These are phyloP conservation scores for Chrysanthemum seticuspe DNA, from an alignment of 129 eudicot genomes.

Conservation along the genomic window DNA sequence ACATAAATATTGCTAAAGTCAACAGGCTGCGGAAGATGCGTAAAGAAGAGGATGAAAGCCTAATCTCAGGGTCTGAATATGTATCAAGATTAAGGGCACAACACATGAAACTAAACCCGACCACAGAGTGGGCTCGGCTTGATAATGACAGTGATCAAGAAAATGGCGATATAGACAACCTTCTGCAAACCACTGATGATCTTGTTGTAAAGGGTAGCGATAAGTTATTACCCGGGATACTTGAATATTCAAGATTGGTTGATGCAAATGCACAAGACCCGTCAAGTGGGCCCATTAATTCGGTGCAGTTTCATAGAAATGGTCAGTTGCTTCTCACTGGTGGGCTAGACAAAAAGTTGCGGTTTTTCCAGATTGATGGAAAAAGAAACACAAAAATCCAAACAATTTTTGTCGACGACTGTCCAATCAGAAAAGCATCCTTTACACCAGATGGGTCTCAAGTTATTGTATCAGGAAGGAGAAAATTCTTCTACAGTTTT, in stretches of 20 bases:
- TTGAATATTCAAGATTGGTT: constrained; percentile 73
- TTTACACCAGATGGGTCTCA: constrained; percentile 91
- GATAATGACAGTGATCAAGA: constrained; percentile 57
- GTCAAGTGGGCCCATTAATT: constrained; percentile 56
- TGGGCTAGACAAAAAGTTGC: constrained; percentile 69
- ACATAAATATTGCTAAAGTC: constrained; percentile 65
- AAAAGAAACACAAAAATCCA: constrained; percentile 76
- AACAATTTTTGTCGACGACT: constrained; percentile 72
- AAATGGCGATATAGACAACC: constrained; percentile 40
- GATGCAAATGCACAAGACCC: constrained; percentile 78
- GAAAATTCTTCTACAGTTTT: constrained; percentile 83
- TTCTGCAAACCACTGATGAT: constrained; percentile 63
- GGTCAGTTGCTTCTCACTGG: constrained; percentile 87
- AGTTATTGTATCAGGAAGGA: constrained; percentile 75
- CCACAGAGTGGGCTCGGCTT: constrained; percentile 81
- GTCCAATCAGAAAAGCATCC: constrained; percentile 74
- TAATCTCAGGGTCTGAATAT: constrained; percentile 70
- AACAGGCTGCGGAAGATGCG: constrained; percentile 82
- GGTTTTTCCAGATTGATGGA: constrained; percentile 92
- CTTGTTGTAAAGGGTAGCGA: constrained; percentile 65
- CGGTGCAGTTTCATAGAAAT: constrained; percentile 87
- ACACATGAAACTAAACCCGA: constrained; percentile 75
- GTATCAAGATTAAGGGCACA: constrained; percentile 89
- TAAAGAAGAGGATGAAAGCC: constrained; percentile 71
- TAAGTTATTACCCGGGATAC: constrained; percentile 67